Conservation (phyloP, 1,284 basidiomycete genomes). For the Caloboletus inedulis region DNA sequence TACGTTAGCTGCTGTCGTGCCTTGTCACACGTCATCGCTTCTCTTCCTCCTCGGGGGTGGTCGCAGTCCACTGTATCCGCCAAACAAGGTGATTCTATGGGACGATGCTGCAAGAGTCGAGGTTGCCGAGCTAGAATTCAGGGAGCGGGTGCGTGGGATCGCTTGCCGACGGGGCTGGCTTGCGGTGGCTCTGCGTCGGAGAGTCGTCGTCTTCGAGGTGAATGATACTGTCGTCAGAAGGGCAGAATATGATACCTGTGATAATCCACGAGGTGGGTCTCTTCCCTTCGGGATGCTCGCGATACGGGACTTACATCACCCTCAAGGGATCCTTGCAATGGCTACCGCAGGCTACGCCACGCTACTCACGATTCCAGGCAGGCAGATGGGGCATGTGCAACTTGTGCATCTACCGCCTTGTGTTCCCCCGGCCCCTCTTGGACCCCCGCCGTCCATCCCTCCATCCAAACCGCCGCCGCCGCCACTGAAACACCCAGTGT, state of each 20-base stretch:
- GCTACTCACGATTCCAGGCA: constrained; percentile 82
- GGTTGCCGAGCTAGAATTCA: constrained; percentile 89
- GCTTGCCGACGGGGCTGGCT: constrained; percentile 80
- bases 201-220: constrained; percentile 80
- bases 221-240: constrained; percentile 58
- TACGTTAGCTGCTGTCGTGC: constrained; percentile 74
- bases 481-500: constrained; percentile 60
- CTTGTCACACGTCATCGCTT: constrained; percentile 81
- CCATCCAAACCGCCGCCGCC: constrained; percentile 52
- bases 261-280: constrained; percentile 78
- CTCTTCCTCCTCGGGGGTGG: constrained; percentile 91
- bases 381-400: constrained; percentile 89
- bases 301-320: constrained; percentile 6
- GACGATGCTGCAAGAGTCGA: constrained; percentile 74
- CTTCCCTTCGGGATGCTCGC: constrained; percentile 6
- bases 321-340: constrained; percentile 76
- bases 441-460: constrained; percentile 31
- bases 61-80: constrained; percentile 85
- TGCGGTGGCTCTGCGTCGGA: constrained; percentile 75
- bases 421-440: constrained; percentile 34
- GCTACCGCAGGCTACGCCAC: constrained; percentile 77
- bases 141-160: constrained; percentile 81
- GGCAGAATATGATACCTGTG: constrained; percentile 86
- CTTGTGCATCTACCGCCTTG: constrained; percentile 84
- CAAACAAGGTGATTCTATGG: constrained; percentile 93